phyloP scores from a whole-genome alignment of 305 asterid species.

The Solanum hybrid region DNA sequence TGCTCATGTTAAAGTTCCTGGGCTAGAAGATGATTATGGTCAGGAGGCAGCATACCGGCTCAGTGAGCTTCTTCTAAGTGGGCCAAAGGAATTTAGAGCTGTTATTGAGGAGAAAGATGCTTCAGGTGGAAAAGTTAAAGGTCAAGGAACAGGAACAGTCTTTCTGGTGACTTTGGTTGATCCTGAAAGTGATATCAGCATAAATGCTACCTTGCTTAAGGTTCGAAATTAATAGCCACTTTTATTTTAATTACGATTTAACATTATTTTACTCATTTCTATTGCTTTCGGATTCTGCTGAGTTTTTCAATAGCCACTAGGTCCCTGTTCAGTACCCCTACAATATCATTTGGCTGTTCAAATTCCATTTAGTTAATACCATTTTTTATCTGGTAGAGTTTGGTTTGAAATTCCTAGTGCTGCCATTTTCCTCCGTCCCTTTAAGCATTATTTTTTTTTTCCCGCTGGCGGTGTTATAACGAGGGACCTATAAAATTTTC shows the following conservation, averaged over 20 bases:
- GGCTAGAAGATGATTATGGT: slow-evolving; percentile 80
- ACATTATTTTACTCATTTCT: background rate
- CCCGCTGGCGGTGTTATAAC: background rate
- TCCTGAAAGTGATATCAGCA: slow-evolving; percentile 56
- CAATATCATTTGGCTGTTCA: background rate
- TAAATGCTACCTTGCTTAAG: slow-evolving; percentile 77
- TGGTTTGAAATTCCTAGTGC: background rate
- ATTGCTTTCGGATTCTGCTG: background rate
- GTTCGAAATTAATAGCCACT: slow-evolving; percentile 18
- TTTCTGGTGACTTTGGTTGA: slow-evolving; percentile 64
- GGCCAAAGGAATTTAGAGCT: slow-evolving; percentile 71
- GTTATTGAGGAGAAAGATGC: slow-evolving; percentile 71
- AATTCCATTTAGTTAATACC: background rate
- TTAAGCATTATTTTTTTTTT: background rate
- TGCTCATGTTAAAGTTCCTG: slow-evolving; percentile 75
- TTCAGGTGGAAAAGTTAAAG: slow-evolving; percentile 88
- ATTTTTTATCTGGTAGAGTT: background rate
- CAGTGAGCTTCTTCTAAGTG: slow-evolving; percentile 52
- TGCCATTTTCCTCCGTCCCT: background rate
- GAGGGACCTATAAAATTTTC: slow-evolving; percentile 3
- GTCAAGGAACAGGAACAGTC: slow-evolving; percentile 95
- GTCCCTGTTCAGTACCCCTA: background rate
- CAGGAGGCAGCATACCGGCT: slow-evolving; percentile 75
- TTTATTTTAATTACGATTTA: background rate
- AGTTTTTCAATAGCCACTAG: background rate